Evolutionary conservation across 2,329 filamentous ascomycete species (phyloP).

Genomic region (Penicillium sp.): DNA sequence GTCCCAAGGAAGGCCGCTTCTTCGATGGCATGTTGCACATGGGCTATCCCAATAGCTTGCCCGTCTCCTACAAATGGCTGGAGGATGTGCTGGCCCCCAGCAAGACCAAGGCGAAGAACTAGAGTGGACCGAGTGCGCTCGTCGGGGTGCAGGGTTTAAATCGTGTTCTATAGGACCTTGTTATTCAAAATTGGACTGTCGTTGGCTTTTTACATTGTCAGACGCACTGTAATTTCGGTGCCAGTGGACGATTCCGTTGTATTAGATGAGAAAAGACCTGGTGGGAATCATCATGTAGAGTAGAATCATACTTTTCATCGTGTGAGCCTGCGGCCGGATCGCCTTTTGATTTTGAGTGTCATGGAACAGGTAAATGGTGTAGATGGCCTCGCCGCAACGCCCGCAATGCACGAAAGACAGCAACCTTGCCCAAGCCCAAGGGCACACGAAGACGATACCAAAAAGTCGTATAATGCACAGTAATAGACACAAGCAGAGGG

Average conservation of each 20-base stretch:
- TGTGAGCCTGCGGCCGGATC: too few species aligned
- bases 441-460: conserved; percentile 12
- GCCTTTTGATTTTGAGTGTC: too few species aligned
- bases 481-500: conserved; percentile 5
- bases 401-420: conserved; percentile 28
- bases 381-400: conserved; percentile 25
- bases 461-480: conserved; percentile 13
- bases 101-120: conserved; percentile 24
- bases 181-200: too few species aligned
- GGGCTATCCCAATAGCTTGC: conserved; percentile 58
- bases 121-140: neutral
- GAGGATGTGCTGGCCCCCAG: conserved; percentile 29
- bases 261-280: neutral
- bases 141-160: neutral
- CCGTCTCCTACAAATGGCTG: conserved; percentile 40
- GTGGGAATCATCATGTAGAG: neutral
- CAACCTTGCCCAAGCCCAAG: conserved; percentile 8
- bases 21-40: conserved; percentile 62
- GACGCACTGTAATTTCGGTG: too few species aligned
- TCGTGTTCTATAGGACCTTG: too few species aligned
- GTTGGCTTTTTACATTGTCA: too few species aligned
- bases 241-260: too few species aligned
- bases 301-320: neutral
- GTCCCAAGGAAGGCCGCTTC: conserved; percentile 63
- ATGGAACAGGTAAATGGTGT: conserved; percentile 8